Percentiles rank a stretch among this genome's conserved stretches.
phyloP scores from a whole-genome alignment of 2,329 filamentous ascomycete species.

The Seiridium cupressi region DNA sequence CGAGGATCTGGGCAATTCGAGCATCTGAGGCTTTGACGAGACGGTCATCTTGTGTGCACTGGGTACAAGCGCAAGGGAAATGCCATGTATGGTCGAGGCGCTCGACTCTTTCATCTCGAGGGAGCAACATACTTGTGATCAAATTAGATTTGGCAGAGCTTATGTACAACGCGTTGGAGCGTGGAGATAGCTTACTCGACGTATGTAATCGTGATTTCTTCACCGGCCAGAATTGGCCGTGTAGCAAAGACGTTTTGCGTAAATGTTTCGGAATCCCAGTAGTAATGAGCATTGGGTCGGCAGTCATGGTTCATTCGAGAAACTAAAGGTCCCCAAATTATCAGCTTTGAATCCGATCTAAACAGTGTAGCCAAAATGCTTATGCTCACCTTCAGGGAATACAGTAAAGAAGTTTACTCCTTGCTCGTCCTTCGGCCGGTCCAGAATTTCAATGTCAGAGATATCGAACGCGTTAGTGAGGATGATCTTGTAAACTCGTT shows the following conservation, averaged over 20 bases:
- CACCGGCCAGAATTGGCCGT: conserved; percentile 33
- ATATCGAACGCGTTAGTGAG: conserved; percentile 27
- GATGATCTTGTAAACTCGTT: conserved; percentile 27
- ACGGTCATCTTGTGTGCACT: conserved; percentile 28
- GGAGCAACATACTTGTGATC: conserved; percentile 27
- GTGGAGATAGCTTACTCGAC: conserved; percentile 24
- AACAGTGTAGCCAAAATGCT: background rate
- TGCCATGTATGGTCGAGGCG: conserved; percentile 32
- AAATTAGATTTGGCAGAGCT: background rate
- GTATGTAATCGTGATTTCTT: conserved; percentile 40
- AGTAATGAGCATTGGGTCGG: conserved; percentile 37
- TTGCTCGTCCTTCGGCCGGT: conserved; percentile 19
- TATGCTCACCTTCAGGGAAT: conserved; percentile 27
- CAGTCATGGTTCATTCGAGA: conserved; percentile 41
- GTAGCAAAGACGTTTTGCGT: conserved; percentile 35
- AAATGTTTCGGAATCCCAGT: conserved; percentile 32
- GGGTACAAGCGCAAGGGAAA: conserved; percentile 35
- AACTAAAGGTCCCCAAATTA: conserved; percentile 16
- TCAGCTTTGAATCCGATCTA: background rate
- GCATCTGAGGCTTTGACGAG: conserved; percentile 29
- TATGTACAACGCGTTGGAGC: background rate
- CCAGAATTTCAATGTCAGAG: conserved; percentile 9
- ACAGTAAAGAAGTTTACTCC: conserved; percentile 26
- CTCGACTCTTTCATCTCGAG: conserved; percentile 24
- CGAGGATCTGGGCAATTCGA: conserved; percentile 28